Base-by-base conservation (phyloP, 768 basidiomycete species). In the Tricholoma flavovirens region DNA sequence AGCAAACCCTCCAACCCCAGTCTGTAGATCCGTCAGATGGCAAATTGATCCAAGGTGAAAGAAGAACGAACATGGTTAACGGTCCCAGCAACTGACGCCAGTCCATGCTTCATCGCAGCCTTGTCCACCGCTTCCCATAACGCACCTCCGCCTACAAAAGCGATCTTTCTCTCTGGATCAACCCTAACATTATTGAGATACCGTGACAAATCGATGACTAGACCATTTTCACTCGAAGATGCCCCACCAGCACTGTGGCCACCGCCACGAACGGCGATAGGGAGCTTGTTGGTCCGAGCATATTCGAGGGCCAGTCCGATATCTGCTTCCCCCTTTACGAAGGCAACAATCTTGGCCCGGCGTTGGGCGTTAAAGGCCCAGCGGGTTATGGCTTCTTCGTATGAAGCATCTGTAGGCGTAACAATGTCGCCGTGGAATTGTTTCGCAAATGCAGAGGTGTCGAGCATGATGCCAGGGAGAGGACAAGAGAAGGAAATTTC, bases 1-100 rank as follows among this genome's bases (percentile, higher is more conserved):
- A 9, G 56, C 75, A 17, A 51, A 81, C 79, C 80, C 80, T 60
- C 77, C 75, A 12, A 81, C 77, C 38, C 80, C 79, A 46, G 79
- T 81, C 79, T 79, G 14, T 35, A 10, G 50, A 40, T 17, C 38
- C 33, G 22, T 21, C 5, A 24, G n/a, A 14, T 24, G 9, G 12
- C 10, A 26, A 15, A 15, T 57, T 54, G 38, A 24, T 36, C 30
- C 15, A 56, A 21, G 24, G 24, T 43, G 17, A 8, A 45, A 10
- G 66, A 24, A 40, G 77, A 38, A 61, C 45, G 12, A 1, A 53
- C 51, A 40, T 53, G 36, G 17, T 53, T 53, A 6, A 42, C 51
- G 0, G 51, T 42, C 24, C 51, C 51, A n/a, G 36, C 51, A 24
- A 53, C 51, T 5, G 51, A 10, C 17, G 36, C 51, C 11, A 53